A percentile compares a stretch with the other conserved stretches of the same genome.
Conservation (phyloP, 805 yeast genomes). For the Kurtzmaniella cleridarum region DNA sequence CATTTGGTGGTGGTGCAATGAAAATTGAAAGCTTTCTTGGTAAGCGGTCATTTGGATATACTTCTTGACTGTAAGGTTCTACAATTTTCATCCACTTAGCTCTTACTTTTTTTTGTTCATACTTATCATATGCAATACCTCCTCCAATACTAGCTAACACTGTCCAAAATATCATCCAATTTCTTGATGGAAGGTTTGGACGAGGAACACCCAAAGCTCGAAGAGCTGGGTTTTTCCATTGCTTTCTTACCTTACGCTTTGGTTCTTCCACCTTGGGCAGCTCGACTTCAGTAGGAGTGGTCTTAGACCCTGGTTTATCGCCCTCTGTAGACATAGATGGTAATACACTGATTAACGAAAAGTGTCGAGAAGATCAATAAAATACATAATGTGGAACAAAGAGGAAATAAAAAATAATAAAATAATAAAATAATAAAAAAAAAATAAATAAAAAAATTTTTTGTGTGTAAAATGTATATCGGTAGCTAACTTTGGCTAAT, state of each 20-base stretch:
- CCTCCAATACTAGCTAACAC: constrained; percentile 62
- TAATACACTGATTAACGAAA: no score
- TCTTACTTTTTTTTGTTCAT: constrained; percentile 63
- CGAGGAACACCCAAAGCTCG: constrained; percentile 80
- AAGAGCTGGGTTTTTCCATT: constrained; percentile 72
- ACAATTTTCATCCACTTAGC: constrained; percentile 61
- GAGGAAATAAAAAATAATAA: no score
- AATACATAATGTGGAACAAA: no score
- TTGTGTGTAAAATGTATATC: no score
- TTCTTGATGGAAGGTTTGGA: constrained; percentile 77
- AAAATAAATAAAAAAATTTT: no score
- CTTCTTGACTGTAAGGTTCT: constrained; percentile 42
- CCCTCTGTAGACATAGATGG: no score
- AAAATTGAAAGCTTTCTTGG: constrained; percentile 79
- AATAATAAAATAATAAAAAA: no score
- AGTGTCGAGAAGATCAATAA: no score
- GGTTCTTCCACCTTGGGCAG: background rate
- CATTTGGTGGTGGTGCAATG: constrained; percentile 97
- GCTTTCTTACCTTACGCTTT: constrained; percentile 24
- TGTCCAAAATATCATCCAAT: constrained; percentile 88
- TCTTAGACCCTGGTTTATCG: no score
- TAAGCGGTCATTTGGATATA: constrained; percentile 40
- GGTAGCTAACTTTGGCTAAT: no score
- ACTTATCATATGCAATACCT: constrained; percentile 75
- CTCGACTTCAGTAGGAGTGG: no score